A percentile compares a stretch with the other conserved stretches of the same genome.
Evolutionary conservation across 805 yeast species (phyloP).

Genomic region (Wickerhamomyces bisporus): DNA sequence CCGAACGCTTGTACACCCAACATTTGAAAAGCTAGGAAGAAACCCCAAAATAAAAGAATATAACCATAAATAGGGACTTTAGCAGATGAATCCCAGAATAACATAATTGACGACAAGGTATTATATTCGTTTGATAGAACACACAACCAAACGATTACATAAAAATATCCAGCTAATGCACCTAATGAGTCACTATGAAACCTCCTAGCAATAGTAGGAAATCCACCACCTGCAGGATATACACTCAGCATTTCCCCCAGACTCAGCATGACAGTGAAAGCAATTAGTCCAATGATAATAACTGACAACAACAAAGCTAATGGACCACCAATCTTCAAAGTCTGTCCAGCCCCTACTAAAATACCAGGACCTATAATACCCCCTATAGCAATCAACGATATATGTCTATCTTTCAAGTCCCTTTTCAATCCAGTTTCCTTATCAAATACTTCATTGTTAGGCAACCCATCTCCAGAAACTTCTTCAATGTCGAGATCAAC

Average conservation of each 20-base stretch:
- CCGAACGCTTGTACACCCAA: slow-evolving; percentile 52
- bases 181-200: slow-evolving; percentile 51
- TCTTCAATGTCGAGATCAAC: slow-evolving; percentile 7
- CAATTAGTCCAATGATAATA: slow-evolving; percentile 47
- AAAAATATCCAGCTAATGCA: slow-evolving; percentile 49
- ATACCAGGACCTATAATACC: slow-evolving; percentile 63
- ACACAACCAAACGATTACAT: slow-evolving; percentile 54
- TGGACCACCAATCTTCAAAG: slow-evolving; percentile 47
- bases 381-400: slow-evolving; percentile 47
- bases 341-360: slow-evolving; percentile 48
- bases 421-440: slow-evolving; percentile 33
- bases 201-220: slow-evolving; percentile 47
- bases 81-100: slow-evolving; percentile 40
- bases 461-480: slow-evolving; percentile 4
- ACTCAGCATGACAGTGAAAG: slow-evolving; percentile 50
- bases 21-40: slow-evolving; percentile 45
- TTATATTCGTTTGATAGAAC: slow-evolving; percentile 54
- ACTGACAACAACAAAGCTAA: slow-evolving; percentile 43
- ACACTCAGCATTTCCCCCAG: slow-evolving; percentile 52
- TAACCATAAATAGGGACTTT: slow-evolving; percentile 53
- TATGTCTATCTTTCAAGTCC: slow-evolving; percentile 46
- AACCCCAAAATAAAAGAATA: slow-evolving; percentile 47
- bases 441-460: slow-evolving; percentile 11
- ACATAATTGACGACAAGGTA: slow-evolving; percentile 43
- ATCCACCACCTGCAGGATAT: slow-evolving; percentile 44